Base-by-base conservation (phyloP, 2,329 filamentous ascomycete species). In the Mycosphaerella sp. region DNA sequence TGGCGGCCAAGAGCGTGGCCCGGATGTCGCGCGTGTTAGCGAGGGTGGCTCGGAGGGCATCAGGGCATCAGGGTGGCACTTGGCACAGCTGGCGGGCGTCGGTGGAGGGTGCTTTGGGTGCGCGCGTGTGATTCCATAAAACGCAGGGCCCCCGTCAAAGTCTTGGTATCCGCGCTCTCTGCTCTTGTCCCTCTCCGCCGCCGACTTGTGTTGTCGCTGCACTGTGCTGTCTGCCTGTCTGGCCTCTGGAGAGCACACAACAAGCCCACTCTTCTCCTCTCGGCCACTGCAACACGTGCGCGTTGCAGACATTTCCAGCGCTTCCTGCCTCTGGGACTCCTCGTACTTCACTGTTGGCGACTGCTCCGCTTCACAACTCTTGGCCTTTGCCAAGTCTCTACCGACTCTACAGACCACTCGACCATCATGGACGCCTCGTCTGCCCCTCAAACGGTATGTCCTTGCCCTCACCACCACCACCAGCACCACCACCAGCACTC, bases 341-440 rank as follows among this genome's bases (percentile, higher is more conserved):
- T 4, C 30, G 30, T 13, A 32, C 35, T 16, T 18, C 35, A 39
- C 16, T 39, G 35, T 16, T 39, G 8, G 35, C n/a, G n/a, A 16
- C 35, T 39, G 32, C 35, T 41, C 16, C 37, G 14, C 37, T 41
- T 21, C 14, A 41, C 10, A 36, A 36, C 16, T 41, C 45, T 49
- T 49, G 45, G 45, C 45, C 45, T 49, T 44, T 49, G 45, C 45
- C 45, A 49, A 41, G 37, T 27, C 36, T 34, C n/a, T n/a, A n/a
- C n/a, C n/a, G n/a, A 12, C 17, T 18, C 25, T 27, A 3, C 30
- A 21, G 32, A 32, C 6, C 6, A 16, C 27, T 41, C 18, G 40
- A 41, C 35, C 35, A 44, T 32, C 17, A 41, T 47, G 42, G 39
- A 47, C 44, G 14, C 37, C n/a, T 42, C 37, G 9, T 37, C 25